Evolutionary conservation across 495 filamentous ascomycete genomes (phyloP), one percentile per base, ranked within the genome.

Genomic region (Cryomyces antarcticus): DNA sequence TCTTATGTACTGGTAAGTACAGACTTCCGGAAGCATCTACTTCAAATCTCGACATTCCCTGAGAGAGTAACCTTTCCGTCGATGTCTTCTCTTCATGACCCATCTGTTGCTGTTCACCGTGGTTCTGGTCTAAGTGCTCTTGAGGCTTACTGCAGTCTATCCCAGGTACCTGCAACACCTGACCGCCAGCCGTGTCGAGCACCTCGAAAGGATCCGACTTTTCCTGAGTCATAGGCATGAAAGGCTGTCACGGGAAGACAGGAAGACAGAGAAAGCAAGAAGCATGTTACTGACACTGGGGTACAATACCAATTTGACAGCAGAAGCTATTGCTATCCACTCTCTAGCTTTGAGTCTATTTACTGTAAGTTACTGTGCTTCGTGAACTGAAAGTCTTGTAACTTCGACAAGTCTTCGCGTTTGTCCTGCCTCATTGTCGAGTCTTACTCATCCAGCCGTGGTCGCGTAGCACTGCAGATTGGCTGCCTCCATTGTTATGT

Each of bases 1-100:
- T 9, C 76, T 73, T 11, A 94, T 94, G 82, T 95, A 93, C 56
- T 88, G 80, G 77, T 92, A 36, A 13, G 33, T 36, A 3, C 33
- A 24, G 17, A 24, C 17, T 24, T 24, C 2, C 17, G 17, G 17
- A 24, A 24, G 17, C 17, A 24, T 24, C 17, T 24, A 2, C 17
- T 24, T 24, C 17, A 24, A 2, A 24, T 24, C 17, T 2, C 2
- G 17, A 24, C 17, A 2, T 24, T 2, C 17, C 1, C 17, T 24
- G 2, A 24, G 17, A 24, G 17, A 24, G 17, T 2, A 24, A 24
- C 17, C 17, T 2, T 24, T 24, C 17, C 17, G 17, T 24, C 17
- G 2, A 24, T 24, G 1, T 24, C 17, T 24, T 24, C 17, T 24
- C 17, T 24, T 24, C 17, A 24, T 24, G 17, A 2, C 17, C 17